phyloP scores from a whole-genome alignment of 2,329 filamentous ascomycete genomes.

The Hirsutella minnesotensis region DNA sequence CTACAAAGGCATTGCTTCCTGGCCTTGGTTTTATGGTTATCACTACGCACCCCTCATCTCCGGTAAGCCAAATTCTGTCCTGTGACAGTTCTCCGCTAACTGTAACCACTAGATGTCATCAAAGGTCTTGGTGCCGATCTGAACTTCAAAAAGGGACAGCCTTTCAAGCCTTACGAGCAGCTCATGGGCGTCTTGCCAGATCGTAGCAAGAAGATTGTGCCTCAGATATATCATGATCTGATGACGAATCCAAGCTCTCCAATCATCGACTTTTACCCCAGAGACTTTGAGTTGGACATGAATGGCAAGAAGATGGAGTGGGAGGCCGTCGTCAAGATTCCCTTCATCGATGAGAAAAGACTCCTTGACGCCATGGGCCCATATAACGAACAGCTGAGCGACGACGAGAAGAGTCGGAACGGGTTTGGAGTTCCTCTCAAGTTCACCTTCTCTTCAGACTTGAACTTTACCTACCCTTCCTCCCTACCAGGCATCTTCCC shows the following conservation, averaged over 20 bases:
- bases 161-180: slow-evolving; percentile 90
- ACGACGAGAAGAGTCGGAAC: slow-evolving; percentile 73
- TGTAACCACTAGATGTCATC: slow-evolving; percentile 55
- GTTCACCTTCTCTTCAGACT: slow-evolving; percentile 71
- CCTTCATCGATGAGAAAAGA: slow-evolving; percentile 89
- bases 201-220: slow-evolving; percentile 94
- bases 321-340: slow-evolving; percentile 98
- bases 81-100: background rate
- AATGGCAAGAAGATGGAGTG: slow-evolving; percentile 99
- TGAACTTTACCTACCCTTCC: slow-evolving; percentile 76
- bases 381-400: slow-evolving; percentile 64
- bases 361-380: slow-evolving; percentile 77
- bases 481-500: slow-evolving; percentile 85
- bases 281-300: slow-evolving; percentile 97
- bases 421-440: slow-evolving; percentile 86
- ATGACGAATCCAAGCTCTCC: slow-evolving; percentile 88
- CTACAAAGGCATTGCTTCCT: slow-evolving; percentile 91
- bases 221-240: slow-evolving; percentile 71
- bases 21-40: slow-evolving; percentile 96
- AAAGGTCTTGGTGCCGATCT: slow-evolving; percentile 79
- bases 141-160: slow-evolving; percentile 87
- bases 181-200: slow-evolving; percentile 97
- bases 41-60: slow-evolving; percentile 98
- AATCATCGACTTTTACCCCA: slow-evolving; percentile 95
- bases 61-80: slow-evolving; percentile 31